A percentile compares a stretch with the other conserved stretches of the same genome.
Evolutionary conservation across 805 yeast species (phyloP).

Genomic region (Teunomyces atbi): DNA sequence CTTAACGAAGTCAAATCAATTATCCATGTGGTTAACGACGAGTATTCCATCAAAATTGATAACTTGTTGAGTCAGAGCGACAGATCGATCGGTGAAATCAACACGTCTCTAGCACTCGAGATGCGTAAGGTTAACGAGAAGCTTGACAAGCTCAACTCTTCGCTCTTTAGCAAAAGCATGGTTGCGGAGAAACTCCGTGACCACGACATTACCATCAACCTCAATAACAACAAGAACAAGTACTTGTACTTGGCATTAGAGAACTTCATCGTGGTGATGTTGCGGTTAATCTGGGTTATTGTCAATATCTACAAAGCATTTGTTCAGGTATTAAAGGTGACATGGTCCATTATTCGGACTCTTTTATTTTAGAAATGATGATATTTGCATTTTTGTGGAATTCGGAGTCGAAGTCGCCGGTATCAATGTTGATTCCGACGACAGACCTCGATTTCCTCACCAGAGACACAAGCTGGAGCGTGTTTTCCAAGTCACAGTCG

Average conservation of each 20-base stretch:
- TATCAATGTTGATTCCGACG: conserved; percentile 40
- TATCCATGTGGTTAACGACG: conserved; percentile 36
- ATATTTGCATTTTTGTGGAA: conserved; percentile 11
- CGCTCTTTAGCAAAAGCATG: conserved; percentile 28
- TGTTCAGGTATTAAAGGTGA: conserved; percentile 18
- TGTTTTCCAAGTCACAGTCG: conserved; percentile 14
- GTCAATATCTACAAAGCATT: conserved; percentile 46
- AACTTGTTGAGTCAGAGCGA: conserved; percentile 61
- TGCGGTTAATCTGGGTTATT: conserved; percentile 57
- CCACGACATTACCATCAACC: conserved; percentile 10
- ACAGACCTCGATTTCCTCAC: conserved; percentile 18
- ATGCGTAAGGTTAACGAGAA: conserved; percentile 53
- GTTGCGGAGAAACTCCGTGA: conserved; percentile 19
- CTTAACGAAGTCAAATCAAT: conserved; percentile 35
- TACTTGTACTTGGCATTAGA: conserved; percentile 48
- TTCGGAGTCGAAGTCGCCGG: conserved; percentile 34
- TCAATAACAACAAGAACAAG: conserved; percentile 28
- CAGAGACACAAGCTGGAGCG: conserved; percentile 10
- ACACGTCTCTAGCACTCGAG: conserved; percentile 65
- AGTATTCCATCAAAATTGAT: conserved; percentile 56
- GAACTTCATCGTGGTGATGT: conserved; percentile 47
- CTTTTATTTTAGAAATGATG: conserved; percentile 6
- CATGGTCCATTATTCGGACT: conserved; percentile 10
- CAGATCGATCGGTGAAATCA: conserved; percentile 69
- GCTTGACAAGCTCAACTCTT: conserved; percentile 40